Conservation (phyloP, 306 rosid species). For the Castanea mollissima region DNA sequence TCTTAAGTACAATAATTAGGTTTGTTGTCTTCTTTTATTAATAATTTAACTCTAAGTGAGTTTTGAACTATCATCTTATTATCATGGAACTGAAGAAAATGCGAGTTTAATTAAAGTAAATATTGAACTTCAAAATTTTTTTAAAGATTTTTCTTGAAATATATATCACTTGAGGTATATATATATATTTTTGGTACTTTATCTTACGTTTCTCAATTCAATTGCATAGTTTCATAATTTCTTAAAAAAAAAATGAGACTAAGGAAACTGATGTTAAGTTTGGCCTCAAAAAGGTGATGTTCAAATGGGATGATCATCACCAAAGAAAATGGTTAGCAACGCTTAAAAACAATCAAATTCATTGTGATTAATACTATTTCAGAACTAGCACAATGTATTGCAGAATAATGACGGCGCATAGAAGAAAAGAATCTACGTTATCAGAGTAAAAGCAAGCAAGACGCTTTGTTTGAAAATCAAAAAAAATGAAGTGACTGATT, state of each 20-base stretch:
- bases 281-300: not conserved
- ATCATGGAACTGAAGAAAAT: too few relatives aligned
- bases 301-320: not conserved
- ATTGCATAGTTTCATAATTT: too few relatives aligned
- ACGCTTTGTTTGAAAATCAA: conserved; percentile 20
- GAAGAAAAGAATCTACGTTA: conserved; percentile 27
- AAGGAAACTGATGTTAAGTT: not conserved
- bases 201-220: too few relatives aligned
- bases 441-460: conserved; percentile 9
- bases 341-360: not conserved
- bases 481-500: conserved; percentile 21
- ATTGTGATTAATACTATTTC: not conserved
- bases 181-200: too few relatives aligned
- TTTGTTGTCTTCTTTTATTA: too few relatives aligned
- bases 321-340: not conserved
- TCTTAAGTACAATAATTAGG: too few relatives aligned
- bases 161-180: too few relatives aligned
- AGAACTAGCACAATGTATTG: not conserved
- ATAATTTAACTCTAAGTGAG: too few relatives aligned
- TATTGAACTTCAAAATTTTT: too few relatives aligned
- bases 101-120: too few relatives aligned
- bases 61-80: too few relatives aligned
- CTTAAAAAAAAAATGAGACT: not conserved
- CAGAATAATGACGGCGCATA: conserved; percentile 1
- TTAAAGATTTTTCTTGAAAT: too few relatives aligned